Base-by-base conservation (phyloP, 2,329 filamentous ascomycete species). In the Chrysosporium queenslandicum region DNA sequence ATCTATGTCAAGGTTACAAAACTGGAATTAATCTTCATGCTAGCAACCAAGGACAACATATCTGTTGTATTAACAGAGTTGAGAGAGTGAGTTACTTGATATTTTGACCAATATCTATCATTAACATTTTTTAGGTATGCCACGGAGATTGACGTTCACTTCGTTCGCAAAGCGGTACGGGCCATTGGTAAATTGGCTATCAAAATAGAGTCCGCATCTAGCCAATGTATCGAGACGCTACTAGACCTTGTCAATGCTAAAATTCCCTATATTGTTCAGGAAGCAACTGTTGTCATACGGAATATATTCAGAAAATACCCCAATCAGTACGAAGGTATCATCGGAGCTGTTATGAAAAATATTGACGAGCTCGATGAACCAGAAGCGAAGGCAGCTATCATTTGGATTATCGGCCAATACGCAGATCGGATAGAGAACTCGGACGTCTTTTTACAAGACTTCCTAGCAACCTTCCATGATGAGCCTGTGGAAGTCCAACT, bases 1-100 rank as follows among this genome's bases (percentile, higher is more conserved):
- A 98, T 98, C 58, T 98, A 97, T 67, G 92, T 98, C 72, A 98
- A 98, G 70, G 92, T 98, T 48, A 98, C 92, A 14, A 98, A 98
- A 71, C 78, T 98, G 46, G 92, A 98, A 71, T 79, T 98, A 61
- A 97, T 98, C 59, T 98, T 98, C 70, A 98, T 97, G 92, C 79
- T 98, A 55, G 92, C 92, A 6, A 95, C 82, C 30, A 89, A 96
- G 69, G 86, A 84, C 63, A 98, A 98, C 66, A 98, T 98, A 61
- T 85, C 88, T 46, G 88, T 97, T 65, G 92, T 98, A 1, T 71
- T 98, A 58, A 94, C 90, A 1, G 92, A 98, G 68, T 72, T 98
- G 52, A 82, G 89, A 66, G 92, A 98, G 77, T 94, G 67, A 62
- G 76, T 68, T 9, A 18, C 21, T 9, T 29, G n/a, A 12, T 8